Base-by-base conservation (phyloP, 1,139 yeast species). In the Yamadazyma trypodendri region DNA sequence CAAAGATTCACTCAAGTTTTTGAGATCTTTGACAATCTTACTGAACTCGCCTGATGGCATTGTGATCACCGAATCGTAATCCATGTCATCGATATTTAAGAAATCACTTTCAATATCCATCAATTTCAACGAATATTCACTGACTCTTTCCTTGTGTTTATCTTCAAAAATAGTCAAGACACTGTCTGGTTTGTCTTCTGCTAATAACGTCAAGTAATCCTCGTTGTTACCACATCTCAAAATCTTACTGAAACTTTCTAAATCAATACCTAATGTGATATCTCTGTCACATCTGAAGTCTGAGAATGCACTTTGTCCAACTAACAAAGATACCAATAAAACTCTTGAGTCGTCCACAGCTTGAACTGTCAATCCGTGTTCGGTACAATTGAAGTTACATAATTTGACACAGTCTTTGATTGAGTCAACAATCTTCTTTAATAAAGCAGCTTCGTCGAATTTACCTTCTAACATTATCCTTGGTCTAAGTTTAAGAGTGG, bases 281-380 rank as follows among this genome's bases (percentile, higher is more conserved):
- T 87, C 89, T 58, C 95, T 84, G 67, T 92, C 99, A 64, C 97
- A 90, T 74, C 99, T 82, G 72, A 86, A 92, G 51, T 85, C 92
- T 43, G 80, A 75, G 69, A 92, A 92, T n/a, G 95, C 94, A 48
- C 87, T 90, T 50, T 83, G 80, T 40, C 95, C 96, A 51, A 92
- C 84, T 55, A 86, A 78, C 52, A 92, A 72, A 11, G 96, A 85
- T 31, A 92, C 96, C 51, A 92, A 75, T 49, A 92, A 79, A 45
- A 92, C 97, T 73, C 97, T 88, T 24, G 98, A 89, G 58, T 89
- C 95, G 65, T 92, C 99, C 53, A 92, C 95, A 16, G 98, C 97
- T 69, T 92, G 97, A 17, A 94, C 94, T 14, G 95, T 85, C 54
- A 92, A 84, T 48, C 99, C 99, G 48, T 83, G 80, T 63, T 87